phyloP scores from a whole-genome alignment of 805 yeast genomes.

The Teunomyces gatunensis region DNA sequence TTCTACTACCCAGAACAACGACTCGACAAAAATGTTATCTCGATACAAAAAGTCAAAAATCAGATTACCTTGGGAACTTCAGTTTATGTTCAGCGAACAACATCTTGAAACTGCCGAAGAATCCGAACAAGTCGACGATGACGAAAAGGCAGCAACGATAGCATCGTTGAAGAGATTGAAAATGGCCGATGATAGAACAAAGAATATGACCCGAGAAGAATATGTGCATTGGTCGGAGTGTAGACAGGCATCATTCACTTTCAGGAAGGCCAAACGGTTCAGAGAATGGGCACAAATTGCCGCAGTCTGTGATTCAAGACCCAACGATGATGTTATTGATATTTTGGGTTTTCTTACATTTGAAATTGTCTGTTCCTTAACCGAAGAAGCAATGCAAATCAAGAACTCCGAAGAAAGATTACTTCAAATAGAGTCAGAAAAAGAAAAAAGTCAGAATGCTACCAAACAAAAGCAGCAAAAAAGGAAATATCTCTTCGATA shows the following conservation, averaged over 20 bases:
- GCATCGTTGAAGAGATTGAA: constrained; percentile 88
- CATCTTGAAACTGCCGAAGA: constrained; percentile 71
- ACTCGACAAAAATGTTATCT: constrained; percentile 41
- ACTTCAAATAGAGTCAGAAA: constrained; percentile 23
- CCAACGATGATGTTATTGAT: constrained; percentile 95
- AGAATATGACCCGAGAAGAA: constrained; percentile 92
- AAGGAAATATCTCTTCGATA: constrained; percentile 70
- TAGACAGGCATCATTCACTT: constrained; percentile 95
- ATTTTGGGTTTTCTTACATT: constrained; percentile 92
- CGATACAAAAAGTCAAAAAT: constrained; percentile 72
- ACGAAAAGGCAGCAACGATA: constrained; percentile 82
- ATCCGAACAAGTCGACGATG: constrained; percentile 69
- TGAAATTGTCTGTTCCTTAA: constrained; percentile 91
- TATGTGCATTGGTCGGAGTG: constrained; percentile 99
- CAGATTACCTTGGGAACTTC: constrained; percentile 91
- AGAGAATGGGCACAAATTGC: constrained; percentile 94
- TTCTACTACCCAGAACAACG: constrained; percentile 29
- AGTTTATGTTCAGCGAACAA: constrained; percentile 89
- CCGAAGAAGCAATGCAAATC: constrained; percentile 85
- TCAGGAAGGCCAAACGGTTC: constrained; percentile 89
- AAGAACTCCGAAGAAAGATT: constrained; percentile 65
- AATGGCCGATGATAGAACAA: constrained; percentile 91
- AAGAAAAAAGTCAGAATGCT: constrained; percentile 22
- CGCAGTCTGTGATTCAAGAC: constrained; percentile 80
- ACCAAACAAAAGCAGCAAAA: constrained; percentile 31